Base-by-base conservation (phyloP, 345 rosid genomes). In the Lumnitzera littorea region DNA sequence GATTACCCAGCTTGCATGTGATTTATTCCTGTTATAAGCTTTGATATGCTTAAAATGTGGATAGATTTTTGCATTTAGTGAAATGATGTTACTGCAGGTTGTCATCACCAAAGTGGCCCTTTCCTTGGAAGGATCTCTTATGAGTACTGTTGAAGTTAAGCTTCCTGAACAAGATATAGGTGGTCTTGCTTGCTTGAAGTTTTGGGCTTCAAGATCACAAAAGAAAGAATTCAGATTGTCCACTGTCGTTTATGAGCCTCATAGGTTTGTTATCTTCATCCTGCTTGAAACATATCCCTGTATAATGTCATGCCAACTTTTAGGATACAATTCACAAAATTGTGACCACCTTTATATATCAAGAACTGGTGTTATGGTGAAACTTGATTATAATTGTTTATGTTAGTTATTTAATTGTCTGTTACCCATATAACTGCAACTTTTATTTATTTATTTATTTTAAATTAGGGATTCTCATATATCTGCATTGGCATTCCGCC, bases 201-300 rank as follows among this genome's bases (percentile, higher is more conserved):
- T 94, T 69, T 94, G 99, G 99, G 64, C 46, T 47, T 73, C 76
- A 25, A 76, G 71, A 61, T 71, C 86, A 55, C 80, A 75, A 67
- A 77, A 77, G 57, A 89, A 79, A 67, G 70, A 73, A 17, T 86
- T 90, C 76, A 84, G 72, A 66, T 70, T 94, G 72, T 80, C 91
- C 46, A 94, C 99, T 25, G 72, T 90, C 53, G 82, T 94, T 50
- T 89, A 94, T 55, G 99, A 94, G 71, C 99, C 99, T 62, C 99
- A 94, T 81, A 83, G 90, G 97, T 90, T 53, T 51, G 63, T 43
- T 46, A 13, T n/a, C 20, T 51, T 31, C 15, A 27, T 49, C 31
- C 5, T 3, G 31, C 31, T 27, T 27, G 3, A 27, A 27, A 27
- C 31, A 0, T n/a, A 8, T 27, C n/a, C 2, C 48, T 11, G 41